phyloP scores from a whole-genome alignment of 2,329 filamentous ascomycete species.

The Decorospora gaudefroyi region DNA sequence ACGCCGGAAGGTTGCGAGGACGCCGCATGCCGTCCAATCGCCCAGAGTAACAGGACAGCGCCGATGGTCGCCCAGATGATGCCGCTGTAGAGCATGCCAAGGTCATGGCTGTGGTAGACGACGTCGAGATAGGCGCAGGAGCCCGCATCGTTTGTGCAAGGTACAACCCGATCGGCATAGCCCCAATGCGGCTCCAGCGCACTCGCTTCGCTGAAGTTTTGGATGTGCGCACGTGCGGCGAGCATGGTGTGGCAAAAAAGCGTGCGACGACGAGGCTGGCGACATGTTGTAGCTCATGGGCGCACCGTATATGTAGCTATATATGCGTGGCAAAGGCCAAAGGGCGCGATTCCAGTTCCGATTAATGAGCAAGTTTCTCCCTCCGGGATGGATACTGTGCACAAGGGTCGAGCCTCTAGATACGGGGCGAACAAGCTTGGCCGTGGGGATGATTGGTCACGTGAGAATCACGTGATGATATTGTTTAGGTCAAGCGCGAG shows the following conservation, averaged over 20 bases:
- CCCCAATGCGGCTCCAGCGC: slow-evolving; percentile 59
- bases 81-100: slow-evolving; percentile 60
- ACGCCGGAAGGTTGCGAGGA: slow-evolving; percentile 36
- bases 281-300: neutral
- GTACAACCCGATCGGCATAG: slow-evolving; percentile 58
- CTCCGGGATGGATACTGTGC: slow-evolving; percentile 12
- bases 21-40: slow-evolving; percentile 41
- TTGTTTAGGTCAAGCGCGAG: slow-evolving; percentile 22
- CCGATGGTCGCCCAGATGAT: slow-evolving; percentile 62
- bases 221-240: slow-evolving; percentile 46
- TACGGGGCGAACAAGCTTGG: slow-evolving; percentile 7
- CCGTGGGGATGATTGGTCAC: neutral
- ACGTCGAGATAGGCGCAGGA: slow-evolving; percentile 63
- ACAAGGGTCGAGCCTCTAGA: slow-evolving; percentile 26
- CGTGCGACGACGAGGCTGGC: too few relatives aligned
- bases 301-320: slow-evolving; percentile 16
- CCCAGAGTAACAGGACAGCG: slow-evolving; percentile 54
- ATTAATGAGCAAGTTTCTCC: slow-evolving; percentile 18
- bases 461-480: too few relatives aligned
- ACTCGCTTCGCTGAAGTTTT: slow-evolving; percentile 50
- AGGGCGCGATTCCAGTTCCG: slow-evolving; percentile 6
- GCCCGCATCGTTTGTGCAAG: slow-evolving; percentile 62
- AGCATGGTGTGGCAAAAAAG: slow-evolving; percentile 17
- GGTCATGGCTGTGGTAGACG: slow-evolving; percentile 60
- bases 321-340: slow-evolving; percentile 10